These are phyloP conservation scores for Lepiota venenata DNA, from an alignment of 768 basidiomycete species.

Conservation along the genomic window DNA sequence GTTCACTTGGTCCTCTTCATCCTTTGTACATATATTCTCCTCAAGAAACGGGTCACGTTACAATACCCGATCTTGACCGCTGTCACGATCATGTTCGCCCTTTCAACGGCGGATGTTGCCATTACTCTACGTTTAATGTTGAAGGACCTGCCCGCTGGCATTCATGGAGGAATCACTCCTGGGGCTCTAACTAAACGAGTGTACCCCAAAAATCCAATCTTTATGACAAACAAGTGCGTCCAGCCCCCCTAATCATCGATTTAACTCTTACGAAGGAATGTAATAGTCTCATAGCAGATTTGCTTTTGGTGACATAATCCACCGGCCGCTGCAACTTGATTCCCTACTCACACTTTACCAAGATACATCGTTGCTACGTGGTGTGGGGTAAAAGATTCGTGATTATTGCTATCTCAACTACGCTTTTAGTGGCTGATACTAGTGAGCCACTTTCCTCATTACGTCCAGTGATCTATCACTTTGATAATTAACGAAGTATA, in stretches of 20 bases:
- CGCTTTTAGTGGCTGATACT: slow-evolving; percentile 10
- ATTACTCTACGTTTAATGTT: neutral
- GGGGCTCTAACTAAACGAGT: neutral
- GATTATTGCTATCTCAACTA: slow-evolving; percentile 7
- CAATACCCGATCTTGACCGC: slow-evolving; percentile 11
- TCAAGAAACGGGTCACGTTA: slow-evolving; percentile 2
- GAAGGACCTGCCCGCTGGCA: neutral
- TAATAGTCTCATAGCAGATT: slow-evolving; percentile 10
- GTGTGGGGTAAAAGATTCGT: slow-evolving; percentile 11
- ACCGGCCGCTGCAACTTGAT: neutral
- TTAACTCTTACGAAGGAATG: neutral
- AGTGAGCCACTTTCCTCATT: slow-evolving; percentile 3
- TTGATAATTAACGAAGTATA: neutral
- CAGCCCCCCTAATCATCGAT: neutral
- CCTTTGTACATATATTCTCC: slow-evolving; percentile 20
- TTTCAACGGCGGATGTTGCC: slow-evolving; percentile 10
- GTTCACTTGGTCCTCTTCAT: slow-evolving; percentile 27
- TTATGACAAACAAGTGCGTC: slow-evolving; percentile 13
- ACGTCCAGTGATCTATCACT: neutral
- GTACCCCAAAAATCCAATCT: slow-evolving; percentile 7
- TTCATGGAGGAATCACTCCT: neutral
- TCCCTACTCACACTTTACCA: neutral
- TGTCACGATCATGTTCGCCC: slow-evolving; percentile 10
- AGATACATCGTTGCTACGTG: slow-evolving; percentile 14
- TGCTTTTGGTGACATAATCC: slow-evolving; percentile 4